phyloP scores from a whole-genome alignment of 371 early-diverging fungal genomes.

The Mucor indicus region DNA sequence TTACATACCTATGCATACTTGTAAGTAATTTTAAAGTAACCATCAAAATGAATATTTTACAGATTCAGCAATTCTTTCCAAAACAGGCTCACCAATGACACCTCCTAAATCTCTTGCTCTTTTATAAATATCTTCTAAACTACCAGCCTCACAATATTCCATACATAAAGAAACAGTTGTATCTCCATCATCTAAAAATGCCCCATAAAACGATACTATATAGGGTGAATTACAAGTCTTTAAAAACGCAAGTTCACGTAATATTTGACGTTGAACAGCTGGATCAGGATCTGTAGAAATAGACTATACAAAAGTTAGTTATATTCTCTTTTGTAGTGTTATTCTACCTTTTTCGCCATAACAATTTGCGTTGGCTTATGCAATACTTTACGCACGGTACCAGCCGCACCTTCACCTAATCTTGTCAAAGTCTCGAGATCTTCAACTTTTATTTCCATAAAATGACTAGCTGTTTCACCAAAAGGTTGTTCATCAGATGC shows the following conservation, averaged over 20 bases:
- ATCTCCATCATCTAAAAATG: conserved; percentile 86
- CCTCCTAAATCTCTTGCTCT: conserved; percentile 59
- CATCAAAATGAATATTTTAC: conserved; percentile 32
- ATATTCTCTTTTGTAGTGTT: background rate
- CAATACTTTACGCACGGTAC: conserved; percentile 85
- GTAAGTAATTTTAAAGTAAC: background rate
- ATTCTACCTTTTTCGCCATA: conserved; percentile 90
- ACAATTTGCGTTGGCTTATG: conserved; percentile 76
- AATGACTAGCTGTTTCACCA: conserved; percentile 10
- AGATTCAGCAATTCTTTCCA: conserved; percentile 79
- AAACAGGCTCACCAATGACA: conserved; percentile 73
- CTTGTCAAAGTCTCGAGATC: conserved; percentile 63
- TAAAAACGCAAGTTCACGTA: conserved; percentile 88
- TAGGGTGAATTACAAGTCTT: conserved; percentile 87
- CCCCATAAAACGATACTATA: conserved; percentile 94
- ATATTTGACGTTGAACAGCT: conserved; percentile 75
- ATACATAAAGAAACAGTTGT: conserved; percentile 90
- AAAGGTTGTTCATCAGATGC: conserved; percentile 1
- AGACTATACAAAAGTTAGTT: conserved; percentile 32
- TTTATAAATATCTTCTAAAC: conserved; percentile 79
- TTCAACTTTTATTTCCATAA: conserved; percentile 49
- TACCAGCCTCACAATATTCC: conserved; percentile 89
- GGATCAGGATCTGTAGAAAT: conserved; percentile 70
- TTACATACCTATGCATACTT: conserved; percentile 54
- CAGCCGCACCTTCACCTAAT: conserved; percentile 93